Conservation (phyloP, 176 grass and related monocot species). For the Oryza rufipogon region DNA sequence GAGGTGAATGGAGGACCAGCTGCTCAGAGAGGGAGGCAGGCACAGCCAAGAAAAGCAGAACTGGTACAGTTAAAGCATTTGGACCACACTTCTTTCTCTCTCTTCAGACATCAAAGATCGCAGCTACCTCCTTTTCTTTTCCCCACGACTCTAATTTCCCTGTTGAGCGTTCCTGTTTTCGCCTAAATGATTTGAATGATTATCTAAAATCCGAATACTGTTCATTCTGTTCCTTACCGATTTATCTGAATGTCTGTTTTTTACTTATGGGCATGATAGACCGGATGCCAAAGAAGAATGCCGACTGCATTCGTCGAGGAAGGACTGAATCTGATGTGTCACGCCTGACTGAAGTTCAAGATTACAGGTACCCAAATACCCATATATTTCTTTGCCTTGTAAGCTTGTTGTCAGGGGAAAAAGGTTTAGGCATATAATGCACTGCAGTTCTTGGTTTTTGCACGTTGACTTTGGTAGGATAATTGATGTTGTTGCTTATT, state of each 20-base stretch:
- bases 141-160: slow-evolving; percentile 1
- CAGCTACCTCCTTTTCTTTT: slow-evolving; percentile 42
- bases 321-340: slow-evolving; percentile 56
- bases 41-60: slow-evolving; percentile 88
- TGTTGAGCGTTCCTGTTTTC: slow-evolving; percentile 42
- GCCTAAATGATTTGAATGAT: slow-evolving; percentile 20
- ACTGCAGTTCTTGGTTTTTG: slow-evolving; percentile 11
- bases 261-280: slow-evolving; percentile 30
- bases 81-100: slow-evolving; percentile 44
- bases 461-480: background rate
- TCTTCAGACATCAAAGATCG: slow-evolving; percentile 48
- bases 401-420: background rate
- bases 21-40: slow-evolving; percentile 78
- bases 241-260: slow-evolving; percentile 3
- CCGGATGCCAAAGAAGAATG: slow-evolving; percentile 30
- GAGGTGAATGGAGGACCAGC: slow-evolving; percentile 66
- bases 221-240: background rate
- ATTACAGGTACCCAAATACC: slow-evolving; percentile 58
- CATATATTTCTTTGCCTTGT: background rate
- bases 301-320: slow-evolving; percentile 36
- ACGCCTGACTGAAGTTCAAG: slow-evolving; percentile 70
- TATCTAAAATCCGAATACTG: background rate
- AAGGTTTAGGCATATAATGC: too few species aligned
- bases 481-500: background rate
- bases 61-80: slow-evolving; percentile 77